phyloP scores from a whole-genome alignment of 805 yeast species.

The Saccharomycopsis sp. region DNA sequence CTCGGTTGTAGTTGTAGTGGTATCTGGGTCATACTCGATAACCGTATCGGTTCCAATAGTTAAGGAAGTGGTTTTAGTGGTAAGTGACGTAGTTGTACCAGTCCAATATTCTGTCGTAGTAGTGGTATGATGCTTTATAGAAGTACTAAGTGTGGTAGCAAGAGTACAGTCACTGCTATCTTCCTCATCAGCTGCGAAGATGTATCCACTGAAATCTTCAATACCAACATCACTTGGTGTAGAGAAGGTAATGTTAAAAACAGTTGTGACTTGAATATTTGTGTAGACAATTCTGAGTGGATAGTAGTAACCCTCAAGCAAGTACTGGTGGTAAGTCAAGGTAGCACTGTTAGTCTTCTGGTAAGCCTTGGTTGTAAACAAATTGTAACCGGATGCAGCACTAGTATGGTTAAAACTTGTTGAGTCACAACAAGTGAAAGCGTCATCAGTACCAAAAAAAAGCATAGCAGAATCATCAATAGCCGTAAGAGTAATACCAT shows the following conservation, averaged over 20 bases:
- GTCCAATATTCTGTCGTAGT: conserved; percentile 9
- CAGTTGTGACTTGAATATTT: conserved; percentile 23
- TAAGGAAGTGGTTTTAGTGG: conserved; percentile 1
- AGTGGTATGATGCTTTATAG: neutral
- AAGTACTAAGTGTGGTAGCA: neutral
- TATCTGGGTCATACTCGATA: conserved; percentile 8
- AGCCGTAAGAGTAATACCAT: conserved; percentile 23
- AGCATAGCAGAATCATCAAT: conserved; percentile 33
- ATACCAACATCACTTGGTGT: conserved; percentile 4
- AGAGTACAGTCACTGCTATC: neutral
- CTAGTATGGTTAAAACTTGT: neutral
- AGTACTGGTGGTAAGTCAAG: conserved; percentile 2
- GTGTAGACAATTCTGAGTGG: conserved; percentile 27
- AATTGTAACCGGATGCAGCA: neutral
- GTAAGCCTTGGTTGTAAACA: neutral
- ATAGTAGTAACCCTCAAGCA: conserved; percentile 26
- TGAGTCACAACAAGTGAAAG: conserved; percentile 32
- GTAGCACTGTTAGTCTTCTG: neutral
- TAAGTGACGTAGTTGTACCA: conserved; percentile 2
- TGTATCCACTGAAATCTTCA: neutral
- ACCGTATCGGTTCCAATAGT: neutral
- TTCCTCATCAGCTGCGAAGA: neutral
- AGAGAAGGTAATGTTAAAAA: conserved; percentile 15
- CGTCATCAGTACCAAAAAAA: conserved; percentile 28
- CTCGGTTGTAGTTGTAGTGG: conserved; percentile 8